A percentile compares a stretch with the other conserved stretches of the same genome.
Conservation (phyloP, 768 basidiomycete genomes). For the Suillus hirtellus region DNA sequence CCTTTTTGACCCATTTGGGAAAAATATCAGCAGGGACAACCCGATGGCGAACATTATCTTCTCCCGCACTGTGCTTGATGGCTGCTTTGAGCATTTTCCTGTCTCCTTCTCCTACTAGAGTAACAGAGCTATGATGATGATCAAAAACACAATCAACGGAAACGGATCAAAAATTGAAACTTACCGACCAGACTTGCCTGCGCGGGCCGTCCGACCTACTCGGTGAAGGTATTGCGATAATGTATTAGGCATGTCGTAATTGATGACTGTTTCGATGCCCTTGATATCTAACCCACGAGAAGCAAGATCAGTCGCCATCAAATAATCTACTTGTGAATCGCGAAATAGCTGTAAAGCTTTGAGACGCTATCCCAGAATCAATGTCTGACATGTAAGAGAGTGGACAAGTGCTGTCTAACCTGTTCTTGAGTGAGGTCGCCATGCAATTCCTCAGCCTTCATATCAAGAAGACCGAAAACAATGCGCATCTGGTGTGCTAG, state of each 20-base stretch:
- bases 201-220: constrained; percentile 95
- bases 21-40: constrained; percentile 79
- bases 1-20: constrained; percentile 64
- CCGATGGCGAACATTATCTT: constrained; percentile 86
- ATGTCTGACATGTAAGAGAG: constrained; percentile 9
- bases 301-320: constrained; percentile 96
- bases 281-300: constrained; percentile 97
- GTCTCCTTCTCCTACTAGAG: constrained; percentile 93
- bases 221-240: constrained; percentile 94
- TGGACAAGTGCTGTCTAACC: constrained; percentile 41
- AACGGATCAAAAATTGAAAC: constrained; percentile 27
- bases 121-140: constrained; percentile 68
- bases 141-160: constrained; percentile 2
- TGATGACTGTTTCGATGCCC: constrained; percentile 96
- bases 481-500: constrained; percentile 96
- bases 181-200: constrained; percentile 88
- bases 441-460: constrained; percentile 91
- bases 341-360: constrained; percentile 85
- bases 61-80: constrained; percentile 80
- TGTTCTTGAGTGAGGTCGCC: constrained; percentile 97
- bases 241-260: constrained; percentile 97
- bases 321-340: constrained; percentile 82
- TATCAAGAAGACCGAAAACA: constrained; percentile 83
- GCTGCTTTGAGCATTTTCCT: constrained; percentile 95
- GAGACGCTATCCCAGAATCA: constrained; percentile 59